Base-by-base conservation (phyloP, 163 green algal species). In the Chlamydomonas reinhardtii region DNA sequence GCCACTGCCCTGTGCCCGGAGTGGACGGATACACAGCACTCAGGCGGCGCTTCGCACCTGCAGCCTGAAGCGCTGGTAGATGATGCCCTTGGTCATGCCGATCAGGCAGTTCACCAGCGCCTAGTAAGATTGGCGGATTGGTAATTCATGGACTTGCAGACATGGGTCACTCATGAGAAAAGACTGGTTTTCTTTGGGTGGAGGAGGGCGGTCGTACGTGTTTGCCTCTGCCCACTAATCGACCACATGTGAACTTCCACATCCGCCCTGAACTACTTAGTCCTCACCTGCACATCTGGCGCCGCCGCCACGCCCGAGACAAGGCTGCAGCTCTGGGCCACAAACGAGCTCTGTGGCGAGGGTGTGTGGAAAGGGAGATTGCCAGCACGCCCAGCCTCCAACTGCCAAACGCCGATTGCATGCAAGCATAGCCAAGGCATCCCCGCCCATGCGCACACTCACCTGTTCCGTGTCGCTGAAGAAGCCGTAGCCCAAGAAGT, bases 61-160 rank as follows among this genome's bases (percentile, higher is more conserved):
- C 39, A 84, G 64, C 37, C 76, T 52, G 64, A 84, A 84, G 37
- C 76, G 76, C 39, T 84, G 76, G 39, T 84, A 84, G 11, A 74
- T 32, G n/a, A 84, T 65, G 20, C 64, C 39, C 64, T 75, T 84
- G 15, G 64, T 68, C 27, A 39, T 84, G 4, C 64, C 76, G 4
- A 84, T 84, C 15, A 84, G 76, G 76, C 76, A 84, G 65, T 74
- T 84, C 39, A 84, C 64, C 29, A 84, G 37, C 52, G 61, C 65
- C 64, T 84, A 4, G 68, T 32, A 2, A 2, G 62, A 34, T 69
- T 69, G 62, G 11, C 39, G 39, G 39, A 14, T 48, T 48, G 39
- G 39, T 8, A 48, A 48, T 14, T 48, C 39, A 8, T 48, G 5
- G 8, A 48, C 39, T 5, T 5, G 39, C 39, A 48, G 8, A 48